These are phyloP conservation scores for Diospyros lotus DNA, from an alignment of 148 eudicot species.

Conservation along the genomic window DNA sequence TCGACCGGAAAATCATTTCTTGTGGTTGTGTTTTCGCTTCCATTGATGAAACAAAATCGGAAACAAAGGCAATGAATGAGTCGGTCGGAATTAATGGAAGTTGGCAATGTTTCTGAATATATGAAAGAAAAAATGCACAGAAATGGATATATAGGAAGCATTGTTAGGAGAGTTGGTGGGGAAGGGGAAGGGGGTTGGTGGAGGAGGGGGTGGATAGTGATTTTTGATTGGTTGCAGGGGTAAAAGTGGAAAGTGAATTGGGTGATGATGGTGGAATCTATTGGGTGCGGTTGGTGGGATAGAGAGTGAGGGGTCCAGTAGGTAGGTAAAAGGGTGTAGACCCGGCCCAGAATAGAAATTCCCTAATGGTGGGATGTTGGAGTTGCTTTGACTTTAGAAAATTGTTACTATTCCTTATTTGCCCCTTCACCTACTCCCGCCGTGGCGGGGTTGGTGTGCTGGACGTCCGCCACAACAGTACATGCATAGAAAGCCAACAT, in stretches of 20 bases:
- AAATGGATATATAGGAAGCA: neutral
- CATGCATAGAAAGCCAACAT: too few relatives aligned
- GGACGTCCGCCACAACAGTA: too few relatives aligned
- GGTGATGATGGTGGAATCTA: slow-evolving; percentile 6
- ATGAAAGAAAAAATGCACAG: neutral
- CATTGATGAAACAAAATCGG: slow-evolving; percentile 2
- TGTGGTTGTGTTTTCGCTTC: slow-evolving; percentile 16
- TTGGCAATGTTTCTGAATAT: neutral
- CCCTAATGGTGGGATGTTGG: neutral
- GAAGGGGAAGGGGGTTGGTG: slow-evolving; percentile 6
- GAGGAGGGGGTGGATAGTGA: neutral
- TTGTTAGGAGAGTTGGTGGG: neutral
- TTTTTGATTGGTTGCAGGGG: neutral
- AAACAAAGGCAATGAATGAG: neutral
- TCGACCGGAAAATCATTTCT: slow-evolving; percentile 46
- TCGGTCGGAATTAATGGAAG: neutral
- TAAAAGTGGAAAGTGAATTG: neutral
- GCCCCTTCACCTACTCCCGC: neutral
- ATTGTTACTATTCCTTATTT: neutral
- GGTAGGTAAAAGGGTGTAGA: too few relatives aligned
- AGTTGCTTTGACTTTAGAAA: neutral
- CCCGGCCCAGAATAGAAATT: too few relatives aligned
- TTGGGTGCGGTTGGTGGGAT: slow-evolving; percentile 14
- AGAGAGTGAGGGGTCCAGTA: neutral
- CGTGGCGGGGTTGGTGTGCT: neutral